Conservation (phyloP, 2,329 filamentous ascomycete species). For the Huntiella decipiens region DNA sequence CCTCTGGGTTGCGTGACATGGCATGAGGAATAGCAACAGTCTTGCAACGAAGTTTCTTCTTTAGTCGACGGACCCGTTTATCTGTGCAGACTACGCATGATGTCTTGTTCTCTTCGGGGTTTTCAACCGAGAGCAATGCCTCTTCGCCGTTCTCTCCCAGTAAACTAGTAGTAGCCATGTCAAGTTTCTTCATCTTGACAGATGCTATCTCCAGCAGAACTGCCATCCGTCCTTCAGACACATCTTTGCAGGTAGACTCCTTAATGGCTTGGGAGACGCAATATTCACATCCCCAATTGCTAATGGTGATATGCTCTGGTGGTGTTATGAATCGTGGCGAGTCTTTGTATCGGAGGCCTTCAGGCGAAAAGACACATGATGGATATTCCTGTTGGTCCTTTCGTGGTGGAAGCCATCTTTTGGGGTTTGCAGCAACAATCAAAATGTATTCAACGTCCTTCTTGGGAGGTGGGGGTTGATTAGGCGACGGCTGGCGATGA, state of each 20-base stretch:
- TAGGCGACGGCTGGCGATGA: not conserved
- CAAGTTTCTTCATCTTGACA: conserved; percentile 7
- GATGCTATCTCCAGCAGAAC: conserved; percentile 6
- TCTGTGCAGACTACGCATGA: conserved; percentile 5
- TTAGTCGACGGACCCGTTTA: conserved; percentile 5
- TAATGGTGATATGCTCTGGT: conserved; percentile 7
- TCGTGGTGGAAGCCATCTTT: conserved; percentile 5
- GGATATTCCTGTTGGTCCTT: conserved; percentile 7
- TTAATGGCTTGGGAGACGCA: conserved; percentile 6
- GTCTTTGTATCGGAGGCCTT: conserved; percentile 8
- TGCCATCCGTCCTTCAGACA: conserved; percentile 2
- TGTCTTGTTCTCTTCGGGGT: not conserved
- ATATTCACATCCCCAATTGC: conserved; percentile 9
- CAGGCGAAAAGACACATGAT: conserved; percentile 6
- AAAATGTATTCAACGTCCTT: conserved; percentile 7
- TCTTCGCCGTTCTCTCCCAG: conserved; percentile 2
- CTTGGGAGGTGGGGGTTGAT: not conserved
- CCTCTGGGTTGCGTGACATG: conserved; percentile 5
- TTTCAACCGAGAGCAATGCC: conserved; percentile 1
- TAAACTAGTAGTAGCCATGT: not conserved
- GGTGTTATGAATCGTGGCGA: conserved; percentile 3
- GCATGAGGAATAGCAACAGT: conserved; percentile 4
- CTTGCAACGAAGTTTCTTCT: conserved; percentile 6
- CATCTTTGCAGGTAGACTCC: not conserved
- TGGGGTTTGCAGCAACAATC: conserved; percentile 5